These are phyloP conservation scores for Arachis hypogaea DNA, from an alignment of 306 rosid species.

Conservation along the genomic window DNA sequence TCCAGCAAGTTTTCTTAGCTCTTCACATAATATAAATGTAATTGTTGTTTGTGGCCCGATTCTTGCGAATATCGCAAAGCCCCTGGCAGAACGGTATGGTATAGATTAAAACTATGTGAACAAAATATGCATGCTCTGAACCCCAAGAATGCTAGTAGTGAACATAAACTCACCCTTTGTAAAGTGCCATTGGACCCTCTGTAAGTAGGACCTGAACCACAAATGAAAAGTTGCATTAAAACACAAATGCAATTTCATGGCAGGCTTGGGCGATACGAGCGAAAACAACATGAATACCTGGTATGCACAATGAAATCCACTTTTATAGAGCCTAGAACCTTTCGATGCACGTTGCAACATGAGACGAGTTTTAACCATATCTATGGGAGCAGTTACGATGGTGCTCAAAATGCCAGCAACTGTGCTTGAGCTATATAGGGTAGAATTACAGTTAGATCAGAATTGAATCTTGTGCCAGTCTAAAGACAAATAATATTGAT, in stretches of 20 bases:
- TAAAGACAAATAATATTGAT: background rate
- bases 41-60: constrained; percentile 96
- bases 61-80: constrained; percentile 83
- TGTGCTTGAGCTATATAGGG: constrained; percentile 74
- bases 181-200: constrained; percentile 91
- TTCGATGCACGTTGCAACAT: constrained; percentile 86
- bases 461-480: constrained; percentile 12
- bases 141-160: constrained; percentile 15
- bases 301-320: constrained; percentile 85
- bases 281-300: constrained; percentile 53
- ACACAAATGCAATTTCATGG: constrained; percentile 21
- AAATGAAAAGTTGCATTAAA: constrained; percentile 26
- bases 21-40: constrained; percentile 81
- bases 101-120: constrained; percentile 13
- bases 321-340: constrained; percentile 57
- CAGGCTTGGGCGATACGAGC: constrained; percentile 8
- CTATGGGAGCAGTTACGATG: constrained; percentile 83
- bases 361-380: constrained; percentile 95
- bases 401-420: constrained; percentile 80
- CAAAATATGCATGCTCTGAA: background rate
- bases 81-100: constrained; percentile 58
- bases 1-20: constrained; percentile 80
- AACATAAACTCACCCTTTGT: constrained; percentile 83
- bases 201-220: constrained; percentile 69
- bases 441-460: constrained; percentile 41